Base-by-base conservation (phyloP, 2,329 filamentous ascomycete genomes). In the Monosporascus sp. region DNA sequence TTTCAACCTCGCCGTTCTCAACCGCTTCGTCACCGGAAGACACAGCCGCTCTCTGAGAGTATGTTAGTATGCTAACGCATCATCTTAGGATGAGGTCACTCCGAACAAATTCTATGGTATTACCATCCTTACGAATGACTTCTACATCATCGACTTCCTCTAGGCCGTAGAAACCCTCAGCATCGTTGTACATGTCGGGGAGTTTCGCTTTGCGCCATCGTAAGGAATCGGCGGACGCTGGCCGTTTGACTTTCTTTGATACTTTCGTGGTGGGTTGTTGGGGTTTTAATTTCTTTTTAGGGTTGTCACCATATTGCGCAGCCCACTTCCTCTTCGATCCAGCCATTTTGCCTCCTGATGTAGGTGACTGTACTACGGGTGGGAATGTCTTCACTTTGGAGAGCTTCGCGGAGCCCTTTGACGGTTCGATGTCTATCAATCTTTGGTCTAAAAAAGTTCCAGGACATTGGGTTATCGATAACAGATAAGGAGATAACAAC, bases 61-160 rank as follows among this genome's bases (percentile, higher is more conserved):
- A 41, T n/a, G 45, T 67, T 36, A 66, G 56, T 22, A 52, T 22
- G 22, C 11, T 44, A 37, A 39, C 20, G 49, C 31, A 20, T 38
- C 39, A 4, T 15, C 14, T 7, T 17, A 2, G 5, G 4, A 18
- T n/a, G 11, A 35, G 14, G 9, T 37, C 5, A 22, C 22, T 9
- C 67, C 72, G 52, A 61, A 86, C 73, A 70, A 87, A 86, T 63
- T 80, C 75, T 27, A 86, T 70, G 6, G 74, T 77, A 50, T 67
- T 66, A 47, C 77, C 73, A 7, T 83, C 84, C 31, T 86, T 78
- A 57, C 80, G 82, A 43, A 96, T 76, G n/a, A 99, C 79, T 31
- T 96, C 89, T 1, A 99, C 89, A 50, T 89, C 90, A 17, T 96
- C 89, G 47, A 97, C 87, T 64, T 97, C 92, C 65, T 99, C 91